Evolutionary conservation across 2,329 filamentous ascomycete genomes (phyloP).

Genomic region (Fusarium sororula): DNA sequence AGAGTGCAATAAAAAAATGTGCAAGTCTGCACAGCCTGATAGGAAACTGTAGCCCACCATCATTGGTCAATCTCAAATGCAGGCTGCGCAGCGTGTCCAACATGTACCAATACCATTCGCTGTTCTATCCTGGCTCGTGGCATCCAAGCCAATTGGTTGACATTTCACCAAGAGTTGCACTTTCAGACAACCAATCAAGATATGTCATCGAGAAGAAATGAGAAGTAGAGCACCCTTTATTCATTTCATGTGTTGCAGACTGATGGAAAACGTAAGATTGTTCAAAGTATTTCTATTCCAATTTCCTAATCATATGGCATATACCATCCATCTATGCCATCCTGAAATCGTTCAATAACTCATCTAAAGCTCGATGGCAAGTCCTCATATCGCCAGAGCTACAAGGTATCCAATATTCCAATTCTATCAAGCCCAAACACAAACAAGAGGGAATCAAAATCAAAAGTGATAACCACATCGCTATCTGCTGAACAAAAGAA

Average conservation of each 20-base stretch:
- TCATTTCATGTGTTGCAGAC: rapidly evolving
- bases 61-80: background rate
- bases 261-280: background rate
- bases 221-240: background rate
- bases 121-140: background rate
- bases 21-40: background rate
- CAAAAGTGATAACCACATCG: conserved; percentile 5
- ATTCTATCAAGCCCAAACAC: conserved; percentile 13
- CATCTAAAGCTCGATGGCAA: conserved; percentile 21
- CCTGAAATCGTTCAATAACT: background rate
- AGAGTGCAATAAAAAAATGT: background rate
- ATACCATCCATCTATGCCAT: conserved; percentile 3
- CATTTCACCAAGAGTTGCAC: background rate
- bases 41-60: background rate
- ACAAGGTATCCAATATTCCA: conserved; percentile 20
- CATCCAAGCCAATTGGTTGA: background rate
- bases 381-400: conserved; percentile 16
- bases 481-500: conserved; percentile 28
- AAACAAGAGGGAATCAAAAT: conserved; percentile 8
- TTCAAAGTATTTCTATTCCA: background rate
- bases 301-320: background rate
- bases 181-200: background rate
- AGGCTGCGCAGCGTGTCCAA: background rate
- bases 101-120: background rate
- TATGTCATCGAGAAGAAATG: background rate